A percentile compares a stretch with the other conserved stretches of the same genome.
These are phyloP conservation scores for Gastrolobium bilobum DNA, from an alignment of 306 rosid species.

Conservation along the genomic window DNA sequence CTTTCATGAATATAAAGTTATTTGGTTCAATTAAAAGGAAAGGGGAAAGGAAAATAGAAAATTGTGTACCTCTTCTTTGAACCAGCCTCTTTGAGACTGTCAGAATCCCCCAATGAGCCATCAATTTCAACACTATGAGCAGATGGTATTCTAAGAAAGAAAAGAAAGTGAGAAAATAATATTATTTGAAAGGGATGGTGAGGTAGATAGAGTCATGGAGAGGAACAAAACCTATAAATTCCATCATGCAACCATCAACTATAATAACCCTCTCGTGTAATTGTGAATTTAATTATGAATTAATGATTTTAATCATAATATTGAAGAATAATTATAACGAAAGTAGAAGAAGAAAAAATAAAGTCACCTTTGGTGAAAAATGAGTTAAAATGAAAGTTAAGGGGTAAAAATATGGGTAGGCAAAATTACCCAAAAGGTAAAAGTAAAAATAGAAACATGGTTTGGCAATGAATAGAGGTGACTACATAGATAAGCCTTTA, in stretches of 20 bases:
- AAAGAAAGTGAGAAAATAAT: conserved; percentile 31
- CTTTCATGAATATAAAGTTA: background rate
- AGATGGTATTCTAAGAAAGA: conserved; percentile 45
- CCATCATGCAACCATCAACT: background rate
- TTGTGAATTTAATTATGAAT: too few relatives aligned
- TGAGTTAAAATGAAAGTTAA: too few relatives aligned
- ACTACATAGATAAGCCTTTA: too few relatives aligned
- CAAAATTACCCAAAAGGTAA: too few relatives aligned
- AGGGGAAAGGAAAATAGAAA: conserved; percentile 9
- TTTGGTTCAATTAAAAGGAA: conserved; percentile 5
- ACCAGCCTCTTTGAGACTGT: conserved; percentile 74
- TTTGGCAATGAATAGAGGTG: too few relatives aligned
- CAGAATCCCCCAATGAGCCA: conserved; percentile 83
- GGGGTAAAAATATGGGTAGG: too few relatives aligned
- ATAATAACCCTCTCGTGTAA: too few relatives aligned
- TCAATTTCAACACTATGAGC: conserved; percentile 76
- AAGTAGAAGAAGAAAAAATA: too few relatives aligned
- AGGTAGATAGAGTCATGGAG: background rate
- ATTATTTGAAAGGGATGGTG: background rate
- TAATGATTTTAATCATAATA: too few relatives aligned
- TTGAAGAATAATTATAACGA: too few relatives aligned
- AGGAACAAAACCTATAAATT: conserved; percentile 5
- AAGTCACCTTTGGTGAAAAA: too few relatives aligned
- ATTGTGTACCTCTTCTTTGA: conserved; percentile 81
- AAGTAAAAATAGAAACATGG: too few relatives aligned